Percentiles rank a stretch among this genome's conserved stretches.
These are phyloP conservation scores for Suhomyces kunorum DNA, from an alignment of 1,139 yeast genomes.

Conservation along the genomic window DNA sequence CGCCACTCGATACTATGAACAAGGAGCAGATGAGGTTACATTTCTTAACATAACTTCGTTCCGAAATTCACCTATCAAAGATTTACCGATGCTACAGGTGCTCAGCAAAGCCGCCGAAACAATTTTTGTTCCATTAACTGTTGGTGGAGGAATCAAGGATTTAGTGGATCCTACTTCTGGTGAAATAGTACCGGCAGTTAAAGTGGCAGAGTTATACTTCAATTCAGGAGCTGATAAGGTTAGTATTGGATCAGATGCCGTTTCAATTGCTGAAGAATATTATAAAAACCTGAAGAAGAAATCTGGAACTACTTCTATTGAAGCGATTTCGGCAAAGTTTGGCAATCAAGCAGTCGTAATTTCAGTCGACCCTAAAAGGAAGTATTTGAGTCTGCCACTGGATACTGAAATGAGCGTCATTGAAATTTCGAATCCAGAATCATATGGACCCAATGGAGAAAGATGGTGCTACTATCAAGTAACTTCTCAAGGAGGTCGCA, in stretches of 20 bases:
- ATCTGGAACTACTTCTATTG: conserved; percentile 82
- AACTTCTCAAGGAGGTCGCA: conserved; percentile 95
- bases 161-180: conserved; percentile 78
- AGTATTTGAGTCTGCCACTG: conserved; percentile 62
- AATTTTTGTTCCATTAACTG: conserved; percentile 93
- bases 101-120: conserved; percentile 80
- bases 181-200: conserved; percentile 72
- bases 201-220: conserved; percentile 88
- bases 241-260: conserved; percentile 97
- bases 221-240: conserved; percentile 97
- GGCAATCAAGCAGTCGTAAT: conserved; percentile 97
- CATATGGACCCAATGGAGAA: conserved; percentile 81
- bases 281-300: conserved; percentile 58
- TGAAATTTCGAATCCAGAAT: conserved; percentile 43
- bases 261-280: conserved; percentile 79
- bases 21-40: conserved; percentile 97
- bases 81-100: conserved; percentile 93
- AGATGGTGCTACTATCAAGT: conserved; percentile 90
- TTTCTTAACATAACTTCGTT: conserved; percentile 93
- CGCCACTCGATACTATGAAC: conserved; percentile 84
- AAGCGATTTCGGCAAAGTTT: conserved; percentile 84
- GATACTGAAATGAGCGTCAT: conserved; percentile 63
- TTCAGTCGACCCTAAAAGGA: conserved; percentile 92
- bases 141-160: conserved; percentile 96
- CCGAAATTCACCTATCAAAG: conserved; percentile 86